These are phyloP conservation scores for Nephelium lappaceum DNA, from an alignment of 345 rosid species.

Conservation along the genomic window DNA sequence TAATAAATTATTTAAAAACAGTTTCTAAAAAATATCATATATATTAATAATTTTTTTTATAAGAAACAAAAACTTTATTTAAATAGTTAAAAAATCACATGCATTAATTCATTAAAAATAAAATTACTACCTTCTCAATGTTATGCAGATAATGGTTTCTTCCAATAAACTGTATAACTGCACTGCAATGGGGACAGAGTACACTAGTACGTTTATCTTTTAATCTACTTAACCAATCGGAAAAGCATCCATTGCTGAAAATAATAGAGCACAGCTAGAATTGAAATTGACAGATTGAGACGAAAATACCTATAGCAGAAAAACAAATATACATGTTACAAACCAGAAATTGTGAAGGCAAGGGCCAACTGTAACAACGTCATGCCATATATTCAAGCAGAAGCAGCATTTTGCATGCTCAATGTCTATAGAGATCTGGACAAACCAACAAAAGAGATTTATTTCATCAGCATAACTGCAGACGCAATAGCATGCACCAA, in stretches of 20 bases:
- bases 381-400: slow-evolving; percentile 92
- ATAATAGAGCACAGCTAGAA: slow-evolving; percentile 29
- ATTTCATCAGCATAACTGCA: slow-evolving; percentile 14
- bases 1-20: not conserved
- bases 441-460: slow-evolving; percentile 15
- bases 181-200: slow-evolving; percentile 92
- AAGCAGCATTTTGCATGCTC: slow-evolving; percentile 90
- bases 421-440: slow-evolving; percentile 67
- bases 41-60: too few relatives aligned
- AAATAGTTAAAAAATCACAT: too few relatives aligned
- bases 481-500: not conserved
- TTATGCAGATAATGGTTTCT: slow-evolving; percentile 78
- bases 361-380: slow-evolving; percentile 90
- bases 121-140: slow-evolving; percentile 67
- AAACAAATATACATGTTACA: slow-evolving; percentile 19
- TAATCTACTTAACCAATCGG: slow-evolving; percentile 88
- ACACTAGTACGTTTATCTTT: slow-evolving; percentile 63
- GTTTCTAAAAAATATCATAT: not conserved
- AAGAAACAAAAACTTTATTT: too few relatives aligned
- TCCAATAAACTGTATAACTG: slow-evolving; percentile 76
- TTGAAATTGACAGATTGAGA: slow-evolving; percentile 18
- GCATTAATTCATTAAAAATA: too few relatives aligned
- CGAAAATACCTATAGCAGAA: slow-evolving; percentile 7
- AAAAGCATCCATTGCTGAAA: slow-evolving; percentile 93
- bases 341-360: slow-evolving; percentile 97